Percentiles rank a stretch among this genome's conserved stretches.
Conservation (phyloP, 129 eudicot genomes). For the Centrapalus pauciflorus region DNA sequence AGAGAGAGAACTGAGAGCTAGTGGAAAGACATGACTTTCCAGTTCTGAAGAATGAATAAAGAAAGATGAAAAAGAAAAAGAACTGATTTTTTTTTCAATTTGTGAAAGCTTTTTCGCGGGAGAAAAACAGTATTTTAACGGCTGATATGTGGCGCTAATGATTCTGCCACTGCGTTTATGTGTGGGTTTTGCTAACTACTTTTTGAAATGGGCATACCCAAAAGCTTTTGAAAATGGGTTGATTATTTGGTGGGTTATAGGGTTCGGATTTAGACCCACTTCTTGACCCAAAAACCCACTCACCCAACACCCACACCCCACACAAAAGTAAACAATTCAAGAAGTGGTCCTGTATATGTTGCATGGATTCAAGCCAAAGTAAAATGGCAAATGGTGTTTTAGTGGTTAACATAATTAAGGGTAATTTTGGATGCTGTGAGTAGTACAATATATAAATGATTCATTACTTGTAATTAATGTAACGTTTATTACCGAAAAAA, state of each 20-base stretch:
- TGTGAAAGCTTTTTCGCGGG: slow-evolving; percentile 68
- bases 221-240: slow-evolving; percentile 6
- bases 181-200: slow-evolving; percentile 14
- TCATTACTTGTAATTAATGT: background rate
- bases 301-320: slow-evolving; percentile 11
- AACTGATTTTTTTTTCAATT: slow-evolving; percentile 14
- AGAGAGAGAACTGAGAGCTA: too few species aligned
- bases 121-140: slow-evolving; percentile 65
- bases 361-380: background rate
- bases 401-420: background rate
- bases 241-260: slow-evolving; percentile 9
- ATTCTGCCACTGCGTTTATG: too few species aligned
- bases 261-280: slow-evolving; percentile 9
- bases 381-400: too few species aligned
- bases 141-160: slow-evolving; percentile 53
- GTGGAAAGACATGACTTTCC: slow-evolving; percentile 42
- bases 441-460: too few species aligned
- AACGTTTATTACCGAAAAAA: too few species aligned
- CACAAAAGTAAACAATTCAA: slow-evolving; percentile 10
- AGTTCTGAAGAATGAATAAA: slow-evolving; percentile 39
- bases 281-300: background rate
- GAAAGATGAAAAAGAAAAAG: slow-evolving; percentile 24
- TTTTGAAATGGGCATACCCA: slow-evolving; percentile 31
- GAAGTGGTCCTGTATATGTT: slow-evolving; percentile 10
- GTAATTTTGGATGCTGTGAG: too few species aligned